phyloP scores from a whole-genome alignment of 2,329 filamentous ascomycete species.

The Capronia epimyces region DNA sequence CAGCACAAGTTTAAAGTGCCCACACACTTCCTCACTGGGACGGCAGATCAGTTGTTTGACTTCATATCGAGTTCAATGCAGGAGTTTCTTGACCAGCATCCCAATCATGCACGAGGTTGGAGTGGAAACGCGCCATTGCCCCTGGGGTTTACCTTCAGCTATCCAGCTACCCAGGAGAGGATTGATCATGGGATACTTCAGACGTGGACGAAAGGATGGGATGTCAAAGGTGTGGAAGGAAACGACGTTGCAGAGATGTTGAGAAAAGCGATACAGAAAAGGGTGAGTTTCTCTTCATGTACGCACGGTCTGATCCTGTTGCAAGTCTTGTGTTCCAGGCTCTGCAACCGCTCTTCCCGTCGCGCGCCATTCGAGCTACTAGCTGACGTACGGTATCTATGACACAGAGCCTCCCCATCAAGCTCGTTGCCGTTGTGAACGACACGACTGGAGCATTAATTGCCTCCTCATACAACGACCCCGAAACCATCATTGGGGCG shows the following conservation, averaged over 20 bases:
- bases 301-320: no score
- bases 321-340: no score
- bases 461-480: conserved; percentile 83
- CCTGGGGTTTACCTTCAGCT: conserved; percentile 93
- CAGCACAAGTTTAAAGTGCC: conserved; percentile 86
- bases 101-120: conserved; percentile 43
- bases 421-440: conserved; percentile 84
- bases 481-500: conserved; percentile 80
- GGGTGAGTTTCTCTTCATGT: conserved; percentile 43
- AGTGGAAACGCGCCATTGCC: conserved; percentile 57
- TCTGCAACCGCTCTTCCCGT: no score
- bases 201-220: conserved; percentile 96
- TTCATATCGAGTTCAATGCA: conserved; percentile 89
- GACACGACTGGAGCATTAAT: conserved; percentile 92
- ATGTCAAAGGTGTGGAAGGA: conserved; percentile 83
- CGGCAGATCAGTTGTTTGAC: conserved; percentile 75
- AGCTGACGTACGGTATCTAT: not conserved
- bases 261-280: conserved; percentile 64
- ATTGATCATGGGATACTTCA: conserved; percentile 89
- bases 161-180: conserved; percentile 85
- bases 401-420: conserved; percentile 56
- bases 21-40: conserved; percentile 72
- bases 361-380: no score
- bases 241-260: conserved; percentile 79
- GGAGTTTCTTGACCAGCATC: conserved; percentile 81